Base-by-base conservation (phyloP, 352 stramenopile genomes). In the Globisporangium yorkense region DNA sequence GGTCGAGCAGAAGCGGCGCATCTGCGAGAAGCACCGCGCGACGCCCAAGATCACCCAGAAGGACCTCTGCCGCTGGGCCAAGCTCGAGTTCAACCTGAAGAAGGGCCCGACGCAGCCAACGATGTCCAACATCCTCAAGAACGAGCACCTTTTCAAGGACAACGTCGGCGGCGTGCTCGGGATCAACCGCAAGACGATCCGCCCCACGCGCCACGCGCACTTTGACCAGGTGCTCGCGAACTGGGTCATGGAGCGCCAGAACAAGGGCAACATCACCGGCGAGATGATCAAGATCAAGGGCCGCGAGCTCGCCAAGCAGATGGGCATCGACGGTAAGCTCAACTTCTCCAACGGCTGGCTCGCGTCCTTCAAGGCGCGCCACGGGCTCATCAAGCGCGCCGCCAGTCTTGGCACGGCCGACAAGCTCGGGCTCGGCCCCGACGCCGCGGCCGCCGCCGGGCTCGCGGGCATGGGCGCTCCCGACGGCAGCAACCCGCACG, bases 1-100 rank as follows among this genome's bases (percentile, higher is more conserved):
- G 57, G 81, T 92, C 24, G 82, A 94, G 62, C 84, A 94, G 70
- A 92, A 92, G 77, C 84, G 82, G 21, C 80, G 82, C 63, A 94
- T 94, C 67, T 92, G 82, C 61, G 82, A 92, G 70, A 94, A 94
- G 65, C 79, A 94, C 70, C 80, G 80, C 27, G 80, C 65, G 54
- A 92, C 82, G 65, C 84, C 84, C 54, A 92, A 92, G 70, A 92
- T 92, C 68, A 94, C 84, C 62, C 84, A 94, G 65, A 92, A 94
- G 66, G 84, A 94, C 60, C 54, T 94, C 43, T 92, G 82, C 53
- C 82, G 84, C 55, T 94, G 84, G 84, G 84, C 84, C 52, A 94
- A 92, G 75, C 81, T 92, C 63, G 82, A 94, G 78, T 94, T 94
- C 58, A 89, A 90, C 61, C 71, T 94, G 20, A 75, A 84, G 53